Conservation (phyloP, 2,329 filamentous ascomycete species). For the Aspergillus chevalieri region DNA sequence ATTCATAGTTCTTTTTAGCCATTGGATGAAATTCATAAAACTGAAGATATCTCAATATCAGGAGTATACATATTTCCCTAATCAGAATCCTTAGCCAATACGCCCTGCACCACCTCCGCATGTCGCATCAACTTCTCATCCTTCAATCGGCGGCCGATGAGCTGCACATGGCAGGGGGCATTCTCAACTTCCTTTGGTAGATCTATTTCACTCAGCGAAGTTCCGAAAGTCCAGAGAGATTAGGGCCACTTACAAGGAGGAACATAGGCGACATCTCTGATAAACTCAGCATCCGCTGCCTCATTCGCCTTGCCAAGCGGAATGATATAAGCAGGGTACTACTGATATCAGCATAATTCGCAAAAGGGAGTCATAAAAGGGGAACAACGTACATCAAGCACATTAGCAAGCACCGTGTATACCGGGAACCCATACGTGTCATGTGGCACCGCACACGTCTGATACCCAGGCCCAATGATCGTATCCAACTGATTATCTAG, state of each 20-base stretch:
- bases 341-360: neutral
- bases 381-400: conserved; percentile 14
- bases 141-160: conserved; percentile 17
- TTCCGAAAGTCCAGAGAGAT: neutral
- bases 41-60: too few species aligned
- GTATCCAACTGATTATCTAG: conserved; percentile 16
- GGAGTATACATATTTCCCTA: too few species aligned
- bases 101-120: conserved; percentile 11
- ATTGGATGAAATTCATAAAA: too few species aligned
- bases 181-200: conserved; percentile 13
- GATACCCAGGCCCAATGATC: conserved; percentile 16
- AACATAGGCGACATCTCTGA: conserved; percentile 13
- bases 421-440: conserved; percentile 15
- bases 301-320: conserved; percentile 14
- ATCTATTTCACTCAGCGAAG: conserved; percentile 5
- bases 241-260: conserved; percentile 13
- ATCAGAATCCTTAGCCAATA: neutral
- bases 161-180: conserved; percentile 18
- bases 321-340: conserved; percentile 19
- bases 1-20: too few species aligned
- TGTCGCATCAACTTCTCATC: conserved; percentile 16
- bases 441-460: conserved; percentile 16
- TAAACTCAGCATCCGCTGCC: conserved; percentile 11
- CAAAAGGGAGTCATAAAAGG: neutral
- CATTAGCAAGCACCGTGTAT: conserved; percentile 17